phyloP scores from a whole-genome alignment of 805 yeast genomes.

The Ogataea siamensis region DNA sequence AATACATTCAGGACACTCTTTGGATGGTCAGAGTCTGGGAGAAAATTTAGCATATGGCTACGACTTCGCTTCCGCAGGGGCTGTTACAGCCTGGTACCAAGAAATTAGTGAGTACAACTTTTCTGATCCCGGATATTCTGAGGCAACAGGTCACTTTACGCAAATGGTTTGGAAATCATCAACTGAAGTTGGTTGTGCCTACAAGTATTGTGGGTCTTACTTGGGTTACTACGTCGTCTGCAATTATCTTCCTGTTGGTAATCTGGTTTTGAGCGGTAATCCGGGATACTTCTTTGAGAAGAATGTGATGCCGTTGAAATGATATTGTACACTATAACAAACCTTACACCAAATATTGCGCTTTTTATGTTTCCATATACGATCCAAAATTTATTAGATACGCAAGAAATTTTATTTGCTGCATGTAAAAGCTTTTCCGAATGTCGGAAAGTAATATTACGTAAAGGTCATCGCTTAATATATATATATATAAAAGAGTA shows the following conservation, averaged over 20 bases:
- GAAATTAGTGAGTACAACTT: conserved; percentile 56
- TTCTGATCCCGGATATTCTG: conserved; percentile 45
- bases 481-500: not conserved
- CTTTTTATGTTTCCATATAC: no score
- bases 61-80: conserved; percentile 43
- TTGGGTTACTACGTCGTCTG: conserved; percentile 62
- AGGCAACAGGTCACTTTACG: conserved; percentile 73
- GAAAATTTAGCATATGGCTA: conserved; percentile 82
- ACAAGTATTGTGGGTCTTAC: conserved; percentile 51
- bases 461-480: conserved; percentile 6
- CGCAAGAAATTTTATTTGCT: conserved; percentile 4
- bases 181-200: conserved; percentile 68
- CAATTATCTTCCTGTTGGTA: conserved; percentile 75
- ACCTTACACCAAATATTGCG: not conserved
- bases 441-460: conserved; percentile 6
- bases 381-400: no score
- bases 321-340: not conserved
- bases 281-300: conserved; percentile 20
- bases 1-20: conserved; percentile 59
- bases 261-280: conserved; percentile 47
- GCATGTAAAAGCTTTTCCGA: conserved; percentile 6
- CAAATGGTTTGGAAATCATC: conserved; percentile 73
- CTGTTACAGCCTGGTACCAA: conserved; percentile 74
- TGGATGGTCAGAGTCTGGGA: conserved; percentile 51
- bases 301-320: conserved; percentile 35